These are phyloP conservation scores for Camellia sinensis DNA, from an alignment of 148 eudicot species.

Conservation along the genomic window DNA sequence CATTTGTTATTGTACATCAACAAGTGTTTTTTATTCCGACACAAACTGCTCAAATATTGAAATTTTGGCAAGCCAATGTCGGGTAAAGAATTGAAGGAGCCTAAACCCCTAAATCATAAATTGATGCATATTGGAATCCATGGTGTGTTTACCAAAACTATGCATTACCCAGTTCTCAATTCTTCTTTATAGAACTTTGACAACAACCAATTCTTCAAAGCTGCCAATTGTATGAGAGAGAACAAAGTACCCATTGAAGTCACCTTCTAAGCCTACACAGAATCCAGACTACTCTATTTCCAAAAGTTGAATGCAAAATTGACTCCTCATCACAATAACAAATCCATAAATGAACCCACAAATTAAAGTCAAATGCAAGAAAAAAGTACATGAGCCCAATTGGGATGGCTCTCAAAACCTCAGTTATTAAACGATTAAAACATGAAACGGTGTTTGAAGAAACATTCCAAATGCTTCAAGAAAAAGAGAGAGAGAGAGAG, in stretches of 20 bases:
- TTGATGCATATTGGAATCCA: background rate
- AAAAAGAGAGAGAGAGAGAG: constrained; percentile 16
- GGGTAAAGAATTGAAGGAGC: no score
- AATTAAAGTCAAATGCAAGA: no score
- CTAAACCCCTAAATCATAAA: background rate
- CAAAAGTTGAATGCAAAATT: background rate
- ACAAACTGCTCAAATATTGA: no score
- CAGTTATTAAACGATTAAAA: no score
- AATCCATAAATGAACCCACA: no score
- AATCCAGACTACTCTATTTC: background rate
- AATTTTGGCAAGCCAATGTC: no score
- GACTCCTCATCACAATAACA: background rate
- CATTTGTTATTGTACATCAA: no score
- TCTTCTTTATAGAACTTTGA: background rate
- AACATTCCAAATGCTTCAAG: background rate
- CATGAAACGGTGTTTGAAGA: background rate
- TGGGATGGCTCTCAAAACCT: no score
- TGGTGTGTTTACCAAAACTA: background rate
- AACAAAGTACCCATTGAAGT: background rate
- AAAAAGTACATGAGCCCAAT: no score
- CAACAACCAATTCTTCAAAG: background rate
- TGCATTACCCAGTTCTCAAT: background rate
- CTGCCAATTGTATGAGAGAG: background rate
- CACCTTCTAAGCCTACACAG: background rate
- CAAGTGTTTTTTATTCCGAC: no score